Evolutionary conservation across 83 land plant genomes (phyloP).

Genomic region (Isoetes engelmannii): DNA sequence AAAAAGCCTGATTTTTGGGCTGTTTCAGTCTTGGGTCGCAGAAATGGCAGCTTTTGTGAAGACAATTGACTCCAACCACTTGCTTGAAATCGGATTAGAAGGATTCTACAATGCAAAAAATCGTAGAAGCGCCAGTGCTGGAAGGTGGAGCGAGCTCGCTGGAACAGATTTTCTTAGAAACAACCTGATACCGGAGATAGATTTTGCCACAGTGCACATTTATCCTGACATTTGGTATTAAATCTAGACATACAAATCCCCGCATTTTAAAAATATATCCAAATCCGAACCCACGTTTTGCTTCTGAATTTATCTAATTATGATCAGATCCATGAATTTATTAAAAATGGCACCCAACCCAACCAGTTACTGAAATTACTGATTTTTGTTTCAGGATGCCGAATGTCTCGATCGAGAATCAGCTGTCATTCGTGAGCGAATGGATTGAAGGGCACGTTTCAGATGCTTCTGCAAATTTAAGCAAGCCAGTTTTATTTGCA

Average conservation of each 20-base stretch:
- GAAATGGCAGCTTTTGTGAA: slow-evolving; percentile 62
- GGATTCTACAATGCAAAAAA: slow-evolving; percentile 11
- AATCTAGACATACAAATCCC: too few species aligned
- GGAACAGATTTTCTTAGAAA: slow-evolving; percentile 63
- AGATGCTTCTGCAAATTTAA: slow-evolving; percentile 14
- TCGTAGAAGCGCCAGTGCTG: slow-evolving; percentile 39
- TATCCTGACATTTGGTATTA: slow-evolving; percentile 63
- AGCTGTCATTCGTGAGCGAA: slow-evolving; percentile 21
- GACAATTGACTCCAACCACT: slow-evolving; percentile 54
- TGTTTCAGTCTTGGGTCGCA: slow-evolving; percentile 56
- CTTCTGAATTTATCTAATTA: too few species aligned
- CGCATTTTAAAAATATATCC: too few species aligned
- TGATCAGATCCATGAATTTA: too few species aligned
- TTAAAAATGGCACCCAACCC: too few species aligned
- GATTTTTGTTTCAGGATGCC: too few species aligned
- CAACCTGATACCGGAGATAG: slow-evolving; percentile 37
- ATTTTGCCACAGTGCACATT: slow-evolving; percentile 64
- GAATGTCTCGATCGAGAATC: background rate
- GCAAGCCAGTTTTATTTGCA: slow-evolving; percentile 25
- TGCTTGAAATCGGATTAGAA: slow-evolving; percentile 61
- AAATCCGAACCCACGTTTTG: too few species aligned
- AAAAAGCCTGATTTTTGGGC: background rate
- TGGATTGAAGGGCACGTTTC: slow-evolving; percentile 21
- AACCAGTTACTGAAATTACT: too few species aligned
- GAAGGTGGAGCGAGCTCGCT: slow-evolving; percentile 34